Evolutionary conservation across 202 grass and related monocot species (phyloP).

Genomic region (Cymbopogon flexuosus): DNA sequence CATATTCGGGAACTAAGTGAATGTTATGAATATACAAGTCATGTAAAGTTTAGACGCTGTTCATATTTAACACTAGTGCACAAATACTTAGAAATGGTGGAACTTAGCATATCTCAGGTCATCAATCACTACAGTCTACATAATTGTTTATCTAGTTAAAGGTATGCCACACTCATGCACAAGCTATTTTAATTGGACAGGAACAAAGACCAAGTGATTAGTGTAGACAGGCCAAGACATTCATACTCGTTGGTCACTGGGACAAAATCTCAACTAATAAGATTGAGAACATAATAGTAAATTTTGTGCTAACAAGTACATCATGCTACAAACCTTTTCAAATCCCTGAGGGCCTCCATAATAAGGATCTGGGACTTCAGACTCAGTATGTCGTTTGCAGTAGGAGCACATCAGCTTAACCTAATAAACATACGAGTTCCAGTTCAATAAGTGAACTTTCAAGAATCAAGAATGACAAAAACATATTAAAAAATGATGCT

Average conservation of each 20-base stretch:
- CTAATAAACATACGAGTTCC: constrained; percentile 26
- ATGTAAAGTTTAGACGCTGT: not conserved
- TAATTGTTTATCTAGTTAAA: not conserved
- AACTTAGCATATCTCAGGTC: not conserved
- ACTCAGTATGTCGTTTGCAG: constrained; percentile 74
- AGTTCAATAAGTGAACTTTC: not conserved
- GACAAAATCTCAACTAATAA: not conserved
- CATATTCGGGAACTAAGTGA: not conserved
- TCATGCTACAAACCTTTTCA: constrained; percentile 55
- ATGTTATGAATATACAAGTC: not conserved
- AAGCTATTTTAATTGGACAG: constrained; percentile 1
- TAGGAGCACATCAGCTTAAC: constrained; percentile 96
- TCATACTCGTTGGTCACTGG: not conserved
- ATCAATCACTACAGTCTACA: not conserved
- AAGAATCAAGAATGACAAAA: not conserved
- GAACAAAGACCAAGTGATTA: not conserved
- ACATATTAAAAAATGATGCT: not conserved
- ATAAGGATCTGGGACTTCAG: constrained; percentile 97
- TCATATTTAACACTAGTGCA: not conserved
- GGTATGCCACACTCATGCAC: not conserved
- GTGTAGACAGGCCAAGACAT: not conserved
- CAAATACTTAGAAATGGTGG: constrained; percentile 5
- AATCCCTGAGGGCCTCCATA: constrained; percentile 90
- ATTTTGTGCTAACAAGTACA: not conserved
- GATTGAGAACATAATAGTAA: not conserved